A percentile compares a stretch with the other conserved stretches of the same genome.
phyloP scores from a whole-genome alignment of 2,329 filamentous ascomycete genomes.

The Phoma sp. region DNA sequence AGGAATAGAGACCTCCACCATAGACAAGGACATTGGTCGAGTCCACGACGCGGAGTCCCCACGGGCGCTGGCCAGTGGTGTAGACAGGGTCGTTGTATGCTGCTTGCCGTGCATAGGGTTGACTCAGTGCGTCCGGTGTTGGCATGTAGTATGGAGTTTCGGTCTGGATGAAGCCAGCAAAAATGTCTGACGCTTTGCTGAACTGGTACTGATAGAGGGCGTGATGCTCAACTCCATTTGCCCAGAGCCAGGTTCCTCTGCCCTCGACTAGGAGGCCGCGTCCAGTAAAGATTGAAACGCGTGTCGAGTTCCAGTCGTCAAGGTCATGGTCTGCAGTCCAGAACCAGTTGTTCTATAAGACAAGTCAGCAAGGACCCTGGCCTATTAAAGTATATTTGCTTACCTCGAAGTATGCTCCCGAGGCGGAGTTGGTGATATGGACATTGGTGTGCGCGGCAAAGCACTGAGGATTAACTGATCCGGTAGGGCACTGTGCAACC shows the following conservation, averaged over 20 bases:
- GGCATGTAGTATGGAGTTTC: constrained; percentile 89
- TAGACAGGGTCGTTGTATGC: constrained; percentile 75
- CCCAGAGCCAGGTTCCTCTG: constrained; percentile 63
- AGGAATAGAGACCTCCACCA: constrained; percentile 72
- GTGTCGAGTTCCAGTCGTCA: constrained; percentile 74
- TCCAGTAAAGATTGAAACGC: constrained; percentile 85
- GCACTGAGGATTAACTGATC: constrained; percentile 68
- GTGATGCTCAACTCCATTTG: constrained; percentile 70
- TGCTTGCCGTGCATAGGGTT: constrained; percentile 64
- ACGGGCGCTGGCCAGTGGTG: constrained; percentile 54
- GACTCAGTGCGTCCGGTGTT: constrained; percentile 73
- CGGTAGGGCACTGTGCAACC: constrained; percentile 78
- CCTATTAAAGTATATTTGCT: neutral
- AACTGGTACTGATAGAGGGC: constrained; percentile 84
- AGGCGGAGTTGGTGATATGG: constrained; percentile 61
- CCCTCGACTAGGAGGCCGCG: constrained; percentile 80
- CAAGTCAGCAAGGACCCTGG: constrained; percentile 2
- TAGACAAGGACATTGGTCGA: constrained; percentile 66
- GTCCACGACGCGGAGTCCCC: constrained; percentile 69
- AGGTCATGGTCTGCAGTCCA: constrained; percentile 86
- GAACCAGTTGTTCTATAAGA: constrained; percentile 18
- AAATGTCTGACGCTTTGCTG: constrained; percentile 77
- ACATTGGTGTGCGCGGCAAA: constrained; percentile 69
- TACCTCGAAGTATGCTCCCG: constrained; percentile 77
- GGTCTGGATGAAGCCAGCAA: constrained; percentile 83